Conservation (phyloP, 306 rosid genomes). For the Bauhinia variegata region DNA sequence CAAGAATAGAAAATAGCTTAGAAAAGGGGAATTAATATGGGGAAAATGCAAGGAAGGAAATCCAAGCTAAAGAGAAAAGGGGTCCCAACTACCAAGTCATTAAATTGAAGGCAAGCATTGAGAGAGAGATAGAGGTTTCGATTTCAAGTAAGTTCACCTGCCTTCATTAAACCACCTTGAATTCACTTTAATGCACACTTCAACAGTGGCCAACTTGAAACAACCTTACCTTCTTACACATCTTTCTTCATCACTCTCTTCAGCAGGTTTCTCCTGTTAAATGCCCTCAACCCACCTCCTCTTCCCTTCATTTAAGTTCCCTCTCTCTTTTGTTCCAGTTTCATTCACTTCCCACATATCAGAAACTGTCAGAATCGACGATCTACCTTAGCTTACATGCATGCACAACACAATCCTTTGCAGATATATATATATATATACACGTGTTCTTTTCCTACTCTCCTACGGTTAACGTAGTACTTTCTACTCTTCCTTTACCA, state of each 20-base stretch:
- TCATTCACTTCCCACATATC: conserved; percentile 40
- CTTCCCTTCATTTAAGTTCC: conserved; percentile 69
- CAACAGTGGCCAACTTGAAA: conserved; percentile 67
- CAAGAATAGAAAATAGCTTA: conserved; percentile 19
- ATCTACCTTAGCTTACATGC: conserved; percentile 26
- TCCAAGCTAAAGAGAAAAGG: neutral
- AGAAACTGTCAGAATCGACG: conserved; percentile 44
- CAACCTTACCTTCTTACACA: conserved; percentile 49
- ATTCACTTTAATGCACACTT: conserved; percentile 86
- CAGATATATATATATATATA: no score
- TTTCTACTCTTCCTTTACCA: no score
- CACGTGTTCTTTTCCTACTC: no score
- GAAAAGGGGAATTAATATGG: neutral
- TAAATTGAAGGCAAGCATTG: conserved; percentile 52
- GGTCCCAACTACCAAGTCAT: conserved; percentile 49
- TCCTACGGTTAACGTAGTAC: no score
- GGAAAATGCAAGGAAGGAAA: conserved; percentile 9
- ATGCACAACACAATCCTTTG: neutral
- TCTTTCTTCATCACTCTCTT: conserved; percentile 49
- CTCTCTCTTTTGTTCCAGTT: conserved; percentile 44
- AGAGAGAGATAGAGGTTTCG: conserved; percentile 48
- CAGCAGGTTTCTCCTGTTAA: conserved; percentile 54
- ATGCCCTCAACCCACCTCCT: conserved; percentile 80
- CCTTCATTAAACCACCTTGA: conserved; percentile 81
- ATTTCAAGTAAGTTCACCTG: conserved; percentile 70